phyloP scores from a whole-genome alignment of 2,329 filamentous ascomycete species.

The Simplicillium sp. region DNA sequence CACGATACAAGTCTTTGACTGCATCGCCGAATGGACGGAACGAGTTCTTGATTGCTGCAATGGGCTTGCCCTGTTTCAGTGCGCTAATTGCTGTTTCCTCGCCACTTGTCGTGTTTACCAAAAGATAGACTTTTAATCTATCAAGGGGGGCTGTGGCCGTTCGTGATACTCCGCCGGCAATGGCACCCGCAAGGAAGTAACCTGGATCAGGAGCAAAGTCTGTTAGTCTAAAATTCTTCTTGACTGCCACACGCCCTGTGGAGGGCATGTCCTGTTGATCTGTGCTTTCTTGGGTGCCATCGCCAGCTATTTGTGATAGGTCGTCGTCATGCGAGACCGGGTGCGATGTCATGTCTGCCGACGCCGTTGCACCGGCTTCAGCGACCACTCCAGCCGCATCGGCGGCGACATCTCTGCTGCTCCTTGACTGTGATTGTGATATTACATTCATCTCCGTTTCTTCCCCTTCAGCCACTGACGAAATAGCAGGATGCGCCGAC shows the following conservation, averaged over 20 bases:
- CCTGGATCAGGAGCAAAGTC: conserved; percentile 77
- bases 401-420: conserved; percentile 11
- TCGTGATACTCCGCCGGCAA: conserved; percentile 88
- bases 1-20: conserved; percentile 68
- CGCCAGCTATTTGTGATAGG: conserved; percentile 17
- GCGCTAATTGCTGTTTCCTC: conserved; percentile 36
- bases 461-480: not conserved
- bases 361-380: not conserved
- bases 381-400: not conserved
- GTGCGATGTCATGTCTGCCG: not conserved
- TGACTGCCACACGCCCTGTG: conserved; percentile 23
- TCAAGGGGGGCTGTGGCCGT: conserved; percentile 94
- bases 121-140: conserved; percentile 92
- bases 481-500: not conserved
- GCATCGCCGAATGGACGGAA: conserved; percentile 63
- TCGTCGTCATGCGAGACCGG: conserved; percentile 5
- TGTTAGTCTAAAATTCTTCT: conserved; percentile 47
- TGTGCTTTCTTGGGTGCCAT: conserved; percentile 21
- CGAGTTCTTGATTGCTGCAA: conserved; percentile 56
- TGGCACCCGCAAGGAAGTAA: conserved; percentile 93
- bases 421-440: conserved; percentile 1
- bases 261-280: conserved; percentile 12
- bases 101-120: conserved; percentile 63
- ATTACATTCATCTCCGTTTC: not conserved
- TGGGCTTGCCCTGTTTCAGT: conserved; percentile 6